phyloP scores from a whole-genome alignment of 192 early-diverging fungal species.

The Coemansia sp. region DNA sequence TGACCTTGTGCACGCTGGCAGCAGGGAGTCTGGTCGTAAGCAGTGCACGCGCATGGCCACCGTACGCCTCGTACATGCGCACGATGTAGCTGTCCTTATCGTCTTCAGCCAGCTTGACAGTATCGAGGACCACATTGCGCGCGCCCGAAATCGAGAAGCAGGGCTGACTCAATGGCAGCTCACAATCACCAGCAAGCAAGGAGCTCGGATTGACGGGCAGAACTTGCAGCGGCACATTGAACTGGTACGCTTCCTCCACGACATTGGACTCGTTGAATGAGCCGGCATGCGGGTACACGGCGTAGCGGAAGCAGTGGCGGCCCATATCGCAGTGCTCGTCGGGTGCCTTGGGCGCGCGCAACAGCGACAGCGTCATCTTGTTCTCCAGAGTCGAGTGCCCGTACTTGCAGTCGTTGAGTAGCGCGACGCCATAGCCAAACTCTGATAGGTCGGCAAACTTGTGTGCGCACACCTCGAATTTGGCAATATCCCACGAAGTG shows the following conservation, averaged over 20 bases:
- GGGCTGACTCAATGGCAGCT: slow-evolving; percentile 8
- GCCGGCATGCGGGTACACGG: slow-evolving; percentile 85
- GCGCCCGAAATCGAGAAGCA: slow-evolving; percentile 40
- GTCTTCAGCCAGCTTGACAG: slow-evolving; percentile 85
- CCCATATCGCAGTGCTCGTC: slow-evolving; percentile 63
- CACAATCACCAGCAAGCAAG: neutral
- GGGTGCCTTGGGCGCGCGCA: slow-evolving; percentile 83
- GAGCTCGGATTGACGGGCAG: slow-evolving; percentile 15
- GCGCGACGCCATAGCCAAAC: slow-evolving; percentile 89
- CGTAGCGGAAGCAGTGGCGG: slow-evolving; percentile 82
- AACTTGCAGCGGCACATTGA: slow-evolving; percentile 77
- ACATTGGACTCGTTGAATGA: slow-evolving; percentile 85
- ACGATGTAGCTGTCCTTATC: slow-evolving; percentile 71
- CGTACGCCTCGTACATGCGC: slow-evolving; percentile 90
- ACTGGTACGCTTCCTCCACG: slow-evolving; percentile 83
- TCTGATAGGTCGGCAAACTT: slow-evolving; percentile 96
- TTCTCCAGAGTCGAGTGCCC: slow-evolving; percentile 87
- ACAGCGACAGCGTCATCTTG: slow-evolving; percentile 77
- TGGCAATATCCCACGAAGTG: slow-evolving; percentile 81
- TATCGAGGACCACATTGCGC: slow-evolving; percentile 84
- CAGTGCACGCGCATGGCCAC: slow-evolving; percentile 61
- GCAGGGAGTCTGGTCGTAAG: slow-evolving; percentile 29
- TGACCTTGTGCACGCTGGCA: slow-evolving; percentile 58
- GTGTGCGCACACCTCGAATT: slow-evolving; percentile 97
- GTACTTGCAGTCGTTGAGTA: slow-evolving; percentile 96